Evolutionary conservation across 768 basidiomycete genomes (phyloP), one percentile per base, ranked within the genome.

Genomic region (Lyophyllum decastes): DNA sequence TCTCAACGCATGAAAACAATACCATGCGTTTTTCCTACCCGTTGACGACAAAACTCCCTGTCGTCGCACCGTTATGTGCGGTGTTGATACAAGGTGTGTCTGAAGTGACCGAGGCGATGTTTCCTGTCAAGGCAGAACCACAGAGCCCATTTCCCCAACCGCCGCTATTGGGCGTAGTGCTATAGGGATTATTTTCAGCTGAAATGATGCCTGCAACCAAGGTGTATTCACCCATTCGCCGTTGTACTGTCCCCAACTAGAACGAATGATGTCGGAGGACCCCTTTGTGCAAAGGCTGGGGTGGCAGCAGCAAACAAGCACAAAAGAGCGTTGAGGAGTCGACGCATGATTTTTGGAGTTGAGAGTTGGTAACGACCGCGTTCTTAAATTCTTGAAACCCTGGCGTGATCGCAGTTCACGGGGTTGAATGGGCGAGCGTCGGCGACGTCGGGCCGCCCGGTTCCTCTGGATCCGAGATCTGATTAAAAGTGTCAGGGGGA

Each of bases 101-200:
- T 9, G 68, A 43, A 1, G 58, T 65, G 2, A 79, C 54, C 1
- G 73, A 73, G 4, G 75, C 73, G 5, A 72, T 69, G 30, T 72
- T 75, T 9, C 62, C 62, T 16, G 63, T 69, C 11, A 70, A 50
- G 1, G 65, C 56, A 26, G 73, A 73, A 8, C 73, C 75, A 61
- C 77, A 78, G 43, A 78, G 68, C 7, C 76, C 75, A 49, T 77
- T 76, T 21, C 76, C 75, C 77, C 76, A 76, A 4, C 76, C 75
- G 24, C 74, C 75, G 55, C 71, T 72, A 53, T 76, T 71, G 9
- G 68, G 67, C n/a, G 65, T 68, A 2, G 74, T 74, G 16, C 72
- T 73, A 46, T 12, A 8, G 38, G 43, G 14, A 25, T 38, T 33
- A 4, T 1, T 19, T 25, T 54, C 12, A 45, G 47, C 34, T 11